Percentiles rank a stretch among this genome's conserved stretches.
These are phyloP conservation scores for Schizothecium vesticola DNA, from an alignment of 495 filamentous ascomycete genomes.

Conservation along the genomic window DNA sequence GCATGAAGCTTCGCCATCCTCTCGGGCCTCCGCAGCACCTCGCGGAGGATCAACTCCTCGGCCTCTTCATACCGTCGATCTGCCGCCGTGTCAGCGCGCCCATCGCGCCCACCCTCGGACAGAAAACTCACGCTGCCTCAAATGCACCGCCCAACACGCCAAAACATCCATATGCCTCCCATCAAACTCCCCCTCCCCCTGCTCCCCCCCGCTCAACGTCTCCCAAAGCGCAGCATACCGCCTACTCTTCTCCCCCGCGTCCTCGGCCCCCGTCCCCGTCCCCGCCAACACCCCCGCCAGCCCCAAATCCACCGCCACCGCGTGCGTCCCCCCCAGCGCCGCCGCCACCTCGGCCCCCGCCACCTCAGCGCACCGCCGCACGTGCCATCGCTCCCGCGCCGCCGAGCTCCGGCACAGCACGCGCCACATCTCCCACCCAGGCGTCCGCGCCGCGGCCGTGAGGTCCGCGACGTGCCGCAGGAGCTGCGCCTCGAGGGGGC, in stretches of 20 bases:
- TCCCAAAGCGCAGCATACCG: not conserved
- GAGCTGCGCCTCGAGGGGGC: not conserved
- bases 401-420: not conserved
- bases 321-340: not conserved
- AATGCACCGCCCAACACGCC: not conserved
- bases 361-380: not conserved
- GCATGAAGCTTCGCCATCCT: not conserved
- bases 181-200: not conserved
- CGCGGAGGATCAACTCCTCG: not conserved
- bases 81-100: not conserved
- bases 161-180: not conserved
- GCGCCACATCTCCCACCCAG: not conserved
- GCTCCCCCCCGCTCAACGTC: not conserved
- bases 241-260: not conserved
- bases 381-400: not conserved
- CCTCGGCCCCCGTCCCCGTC: not conserved
- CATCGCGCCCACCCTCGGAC: not conserved
- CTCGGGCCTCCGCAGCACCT: not conserved
- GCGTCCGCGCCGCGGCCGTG: not conserved
- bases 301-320: not conserved
- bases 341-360: not conserved
- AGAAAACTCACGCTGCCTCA: not conserved
- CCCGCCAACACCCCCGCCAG: not conserved
- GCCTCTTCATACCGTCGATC: not conserved
- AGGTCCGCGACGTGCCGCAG: conserved; percentile 5